Evolutionary conservation across 164 flowering plant species (phyloP).

Genomic region (Hamamelis virginiana): DNA sequence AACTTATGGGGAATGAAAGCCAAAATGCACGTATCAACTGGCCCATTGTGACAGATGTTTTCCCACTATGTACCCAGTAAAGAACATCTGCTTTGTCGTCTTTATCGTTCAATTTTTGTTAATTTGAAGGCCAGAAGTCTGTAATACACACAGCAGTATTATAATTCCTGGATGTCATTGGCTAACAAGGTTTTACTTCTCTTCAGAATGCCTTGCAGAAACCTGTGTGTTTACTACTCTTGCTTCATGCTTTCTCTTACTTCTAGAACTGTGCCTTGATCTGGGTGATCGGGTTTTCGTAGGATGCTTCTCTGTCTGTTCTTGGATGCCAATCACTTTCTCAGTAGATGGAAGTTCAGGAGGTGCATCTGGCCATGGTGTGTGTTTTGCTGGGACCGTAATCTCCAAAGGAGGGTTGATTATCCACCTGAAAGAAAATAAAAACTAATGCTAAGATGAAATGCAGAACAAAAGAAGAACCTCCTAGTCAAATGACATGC

Average conservation of each 20-base stretch:
- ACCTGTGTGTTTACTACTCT: slow-evolving; percentile 37
- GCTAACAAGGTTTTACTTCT: slow-evolving; percentile 25
- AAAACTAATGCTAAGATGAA: background rate
- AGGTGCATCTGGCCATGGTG: slow-evolving; percentile 98
- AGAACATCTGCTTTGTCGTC: background rate
- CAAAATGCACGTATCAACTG: slow-evolving; percentile 16
- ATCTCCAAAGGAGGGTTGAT: slow-evolving; percentile 86
- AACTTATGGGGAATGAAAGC: slow-evolving; percentile 1
- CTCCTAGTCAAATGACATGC: too few species aligned
- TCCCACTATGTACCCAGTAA: slow-evolving; percentile 9
- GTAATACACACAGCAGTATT: slow-evolving; percentile 3
- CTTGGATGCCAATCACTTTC: slow-evolving; percentile 33
- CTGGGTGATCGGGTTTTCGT: slow-evolving; percentile 44
- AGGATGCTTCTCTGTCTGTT: slow-evolving; percentile 44
- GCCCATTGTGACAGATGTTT: slow-evolving; percentile 3
- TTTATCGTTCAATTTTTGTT: background rate
- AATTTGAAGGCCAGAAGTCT: slow-evolving; percentile 11
- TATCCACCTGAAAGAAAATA: slow-evolving; percentile 68
- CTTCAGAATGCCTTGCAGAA: slow-evolving; percentile 33
- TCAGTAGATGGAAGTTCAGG: slow-evolving; percentile 69
- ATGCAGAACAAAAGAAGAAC: background rate
- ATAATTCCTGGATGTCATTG: background rate
- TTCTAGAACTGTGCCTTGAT: slow-evolving; percentile 55
- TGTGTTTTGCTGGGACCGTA: slow-evolving; percentile 86
- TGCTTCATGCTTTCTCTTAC: slow-evolving; percentile 65